Evolutionary conservation across 73 alveolate species (phyloP), one percentile per base, ranked within the genome.

Genomic region (Chromera velia): DNA sequence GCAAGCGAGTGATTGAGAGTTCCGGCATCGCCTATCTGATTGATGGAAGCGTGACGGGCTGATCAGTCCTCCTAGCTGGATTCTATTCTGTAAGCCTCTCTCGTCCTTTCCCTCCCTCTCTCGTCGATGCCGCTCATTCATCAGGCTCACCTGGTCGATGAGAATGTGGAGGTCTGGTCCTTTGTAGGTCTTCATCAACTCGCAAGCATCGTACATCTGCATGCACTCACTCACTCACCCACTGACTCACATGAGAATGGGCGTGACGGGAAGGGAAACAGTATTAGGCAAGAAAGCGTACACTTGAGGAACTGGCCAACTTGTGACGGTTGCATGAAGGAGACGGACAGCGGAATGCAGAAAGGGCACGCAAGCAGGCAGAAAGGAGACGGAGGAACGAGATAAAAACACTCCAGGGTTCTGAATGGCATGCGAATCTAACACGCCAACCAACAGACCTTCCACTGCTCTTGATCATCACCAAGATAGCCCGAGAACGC

Each of bases 401-500:
- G 55, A 40, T 40, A 4, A 7, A 7, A 7, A 4, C 55, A 40
- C 22, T 40, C 55, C 55, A 7, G 55, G 22, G 55, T 7, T 4
- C 55, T n/a, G n/a, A n/a, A n/a, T n/a, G n/a, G n/a, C n/a, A n/a
- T n/a, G n/a, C n/a, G n/a, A n/a, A n/a, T n/a, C n/a, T n/a, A 4
- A 40, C 55, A 40, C 55, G 13, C 55, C 4, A 4, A 40, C 55
- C 4, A 4, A 40, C 55, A 40, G 4, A 40, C 55, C 70, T 45
- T 67, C 80, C 94, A 87, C 1, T 76, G 90, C 65, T 90, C 92
- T 9, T 83, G 85, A 34, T 90, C 87, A 22, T 64, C 64, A 9
- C 96, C 96, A 32, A 90, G 83, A 87, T 72, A 90, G 31, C 80
- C 76, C 32, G 63, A 62, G 88, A 88, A 90, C 13, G 93, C 93